Evolutionary conservation across 768 basidiomycete species (phyloP).

Genomic region (Pilatotrama ljubarskyi): DNA sequence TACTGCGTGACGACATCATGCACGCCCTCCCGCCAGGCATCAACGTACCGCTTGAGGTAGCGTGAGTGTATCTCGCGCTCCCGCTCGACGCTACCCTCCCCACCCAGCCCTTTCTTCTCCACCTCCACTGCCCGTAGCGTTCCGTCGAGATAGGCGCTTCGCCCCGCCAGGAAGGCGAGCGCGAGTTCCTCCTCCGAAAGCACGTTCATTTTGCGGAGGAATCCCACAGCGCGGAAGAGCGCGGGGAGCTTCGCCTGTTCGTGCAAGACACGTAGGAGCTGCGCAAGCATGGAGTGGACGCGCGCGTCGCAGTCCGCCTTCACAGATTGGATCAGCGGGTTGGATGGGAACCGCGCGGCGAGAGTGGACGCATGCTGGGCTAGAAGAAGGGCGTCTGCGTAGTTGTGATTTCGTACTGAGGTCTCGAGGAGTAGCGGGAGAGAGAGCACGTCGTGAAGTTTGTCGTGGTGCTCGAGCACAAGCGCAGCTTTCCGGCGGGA

Average conservation of each 20-base stretch:
- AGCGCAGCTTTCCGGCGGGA: slow-evolving; percentile 75
- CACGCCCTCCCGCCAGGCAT: slow-evolving; percentile 88
- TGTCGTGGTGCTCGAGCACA: slow-evolving; percentile 94
- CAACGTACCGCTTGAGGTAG: slow-evolving; percentile 85
- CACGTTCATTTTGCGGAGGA: slow-evolving; percentile 80
- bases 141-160: slow-evolving; percentile 61
- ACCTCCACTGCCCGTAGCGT: slow-evolving; percentile 54
- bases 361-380: slow-evolving; percentile 62
- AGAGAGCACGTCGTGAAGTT: slow-evolving; percentile 88
- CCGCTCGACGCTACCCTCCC: slow-evolving; percentile 49
- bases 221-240: slow-evolving; percentile 87
- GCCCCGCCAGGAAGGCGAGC: slow-evolving; percentile 77
- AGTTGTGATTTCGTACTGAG: slow-evolving; percentile 90
- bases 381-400: slow-evolving; percentile 88
- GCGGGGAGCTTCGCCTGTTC: slow-evolving; percentile 88
- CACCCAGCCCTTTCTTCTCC: slow-evolving; percentile 37
- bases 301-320: slow-evolving; percentile 68
- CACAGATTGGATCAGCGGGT: slow-evolving; percentile 60
- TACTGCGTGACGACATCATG: slow-evolving; percentile 92
- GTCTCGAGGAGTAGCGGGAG: slow-evolving; percentile 90
- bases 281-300: slow-evolving; percentile 64
- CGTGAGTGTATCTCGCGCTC: slow-evolving; percentile 62
- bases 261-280: slow-evolving; percentile 75
- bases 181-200: slow-evolving; percentile 77
- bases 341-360: slow-evolving; percentile 41